Evolutionary conservation across 805 yeast species (phyloP).

Genomic region (Peterozyma xylosa): DNA sequence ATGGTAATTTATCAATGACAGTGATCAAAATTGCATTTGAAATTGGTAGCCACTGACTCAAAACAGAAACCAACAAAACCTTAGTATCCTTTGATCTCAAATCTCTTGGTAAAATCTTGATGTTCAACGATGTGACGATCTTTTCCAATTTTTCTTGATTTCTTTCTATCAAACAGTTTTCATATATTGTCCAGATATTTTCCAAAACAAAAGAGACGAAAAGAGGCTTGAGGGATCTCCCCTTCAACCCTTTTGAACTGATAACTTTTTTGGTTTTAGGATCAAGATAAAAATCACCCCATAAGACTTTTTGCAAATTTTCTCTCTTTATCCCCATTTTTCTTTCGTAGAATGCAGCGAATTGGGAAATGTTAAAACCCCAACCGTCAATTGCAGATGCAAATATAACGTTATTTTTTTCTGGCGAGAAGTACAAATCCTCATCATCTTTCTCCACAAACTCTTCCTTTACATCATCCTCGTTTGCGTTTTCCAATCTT

Average conservation of each 20-base stretch:
- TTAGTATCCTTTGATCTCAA: slow-evolving; percentile 71
- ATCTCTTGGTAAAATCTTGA: slow-evolving; percentile 69
- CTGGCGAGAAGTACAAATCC: slow-evolving; percentile 82
- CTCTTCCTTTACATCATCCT: slow-evolving; percentile 26
- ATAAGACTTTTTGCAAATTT: slow-evolving; percentile 74
- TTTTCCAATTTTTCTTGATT: slow-evolving; percentile 68
- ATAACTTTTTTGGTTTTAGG: slow-evolving; percentile 83
- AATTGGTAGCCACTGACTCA: slow-evolving; percentile 93
- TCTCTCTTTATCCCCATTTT: slow-evolving; percentile 80
- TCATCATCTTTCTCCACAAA: slow-evolving; percentile 72
- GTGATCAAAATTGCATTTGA: slow-evolving; percentile 79
- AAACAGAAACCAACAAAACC: slow-evolving; percentile 51
- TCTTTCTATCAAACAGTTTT: slow-evolving; percentile 54
- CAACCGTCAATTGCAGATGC: slow-evolving; percentile 94
- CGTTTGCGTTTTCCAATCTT: slow-evolving; percentile 34
- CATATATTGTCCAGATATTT: slow-evolving; percentile 88
- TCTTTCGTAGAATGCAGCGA: slow-evolving; percentile 77
- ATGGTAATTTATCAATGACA: slow-evolving; percentile 78
- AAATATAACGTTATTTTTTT: slow-evolving; percentile 81
- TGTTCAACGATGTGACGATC: slow-evolving; percentile 61
- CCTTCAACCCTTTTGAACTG: slow-evolving; percentile 55
- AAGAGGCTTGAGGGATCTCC: slow-evolving; percentile 61
- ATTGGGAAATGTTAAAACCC: slow-evolving; percentile 90
- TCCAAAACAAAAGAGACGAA: slow-evolving; percentile 85
- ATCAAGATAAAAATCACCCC: slow-evolving; percentile 93